Evolutionary conservation across 192 early-diverging fungal species (phyloP).

Genomic region (Chytriomyces confervae): DNA sequence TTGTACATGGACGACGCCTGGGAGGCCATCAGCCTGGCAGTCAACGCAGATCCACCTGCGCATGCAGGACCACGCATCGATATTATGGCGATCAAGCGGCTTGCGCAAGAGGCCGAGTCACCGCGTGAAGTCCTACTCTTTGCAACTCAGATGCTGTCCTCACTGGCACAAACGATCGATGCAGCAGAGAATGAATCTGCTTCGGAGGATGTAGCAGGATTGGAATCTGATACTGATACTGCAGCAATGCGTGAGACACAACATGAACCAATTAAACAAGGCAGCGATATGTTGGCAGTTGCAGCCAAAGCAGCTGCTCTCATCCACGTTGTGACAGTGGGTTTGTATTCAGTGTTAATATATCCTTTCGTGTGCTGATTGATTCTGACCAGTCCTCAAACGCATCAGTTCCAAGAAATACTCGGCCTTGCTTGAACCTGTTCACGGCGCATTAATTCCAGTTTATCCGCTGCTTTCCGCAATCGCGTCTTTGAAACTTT

Average conservation of each 20-base stretch:
- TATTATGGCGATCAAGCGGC: background rate
- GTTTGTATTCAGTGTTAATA: background rate
- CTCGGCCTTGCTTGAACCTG: background rate
- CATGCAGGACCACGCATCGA: no score
- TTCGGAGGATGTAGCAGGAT: background rate
- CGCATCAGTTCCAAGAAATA: slow-evolving; percentile 16
- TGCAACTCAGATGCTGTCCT: slow-evolving; percentile 3
- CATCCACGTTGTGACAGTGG: background rate
- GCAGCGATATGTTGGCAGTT: background rate
- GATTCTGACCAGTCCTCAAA: slow-evolving; percentile 1
- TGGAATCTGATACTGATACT: no score
- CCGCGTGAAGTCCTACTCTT: slow-evolving; percentile 21
- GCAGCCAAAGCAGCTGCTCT: background rate
- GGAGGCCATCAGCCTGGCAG: background rate
- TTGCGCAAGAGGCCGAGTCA: background rate
- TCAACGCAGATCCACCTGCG: no score
- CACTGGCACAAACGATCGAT: background rate
- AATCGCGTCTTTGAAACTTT: no score
- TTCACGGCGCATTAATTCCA: background rate
- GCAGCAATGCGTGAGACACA: background rate
- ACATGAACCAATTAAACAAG: background rate
- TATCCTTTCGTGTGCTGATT: background rate
- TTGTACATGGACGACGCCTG: background rate
- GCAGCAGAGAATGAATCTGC: background rate
- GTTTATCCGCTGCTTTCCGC: background rate